Evolutionary conservation across 2,329 filamentous ascomycete genomes (phyloP).

Genomic region (Lachnellula arida): DNA sequence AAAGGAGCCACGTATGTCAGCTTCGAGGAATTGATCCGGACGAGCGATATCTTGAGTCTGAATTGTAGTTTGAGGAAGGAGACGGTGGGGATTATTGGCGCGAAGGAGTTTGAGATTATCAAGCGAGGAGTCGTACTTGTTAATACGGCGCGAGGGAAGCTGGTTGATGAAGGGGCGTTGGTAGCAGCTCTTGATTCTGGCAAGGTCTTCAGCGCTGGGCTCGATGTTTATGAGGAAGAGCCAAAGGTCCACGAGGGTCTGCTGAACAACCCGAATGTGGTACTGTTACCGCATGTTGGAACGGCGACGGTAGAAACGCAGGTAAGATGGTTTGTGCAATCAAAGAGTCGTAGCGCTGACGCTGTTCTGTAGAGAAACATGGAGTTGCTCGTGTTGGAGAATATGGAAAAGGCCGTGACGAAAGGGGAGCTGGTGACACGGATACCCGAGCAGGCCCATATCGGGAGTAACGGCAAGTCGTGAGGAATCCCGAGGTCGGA

Average conservation of each 20-base stretch:
- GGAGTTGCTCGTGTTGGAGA: slow-evolving; percentile 71
- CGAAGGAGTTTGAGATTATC: slow-evolving; percentile 66
- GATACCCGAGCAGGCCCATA: slow-evolving; percentile 58
- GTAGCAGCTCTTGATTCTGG: slow-evolving; percentile 65
- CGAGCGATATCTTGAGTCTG: slow-evolving; percentile 71
- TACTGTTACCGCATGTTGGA: slow-evolving; percentile 79
- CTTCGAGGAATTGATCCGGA: slow-evolving; percentile 65
- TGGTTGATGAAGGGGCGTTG: slow-evolving; percentile 75
- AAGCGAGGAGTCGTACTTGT: slow-evolving; percentile 72
- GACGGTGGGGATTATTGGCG: slow-evolving; percentile 67
- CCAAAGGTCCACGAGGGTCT: slow-evolving; percentile 69
- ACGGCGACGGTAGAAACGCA: slow-evolving; percentile 64
- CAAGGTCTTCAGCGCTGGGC: slow-evolving; percentile 62
- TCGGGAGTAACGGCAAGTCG: background rate
- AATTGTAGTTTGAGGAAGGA: slow-evolving; percentile 66
- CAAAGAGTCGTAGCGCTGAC: slow-evolving; percentile 2
- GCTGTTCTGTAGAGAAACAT: slow-evolving; percentile 46
- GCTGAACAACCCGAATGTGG: slow-evolving; percentile 63
- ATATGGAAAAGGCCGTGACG: slow-evolving; percentile 58
- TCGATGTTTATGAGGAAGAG: slow-evolving; percentile 81
- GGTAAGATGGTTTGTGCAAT: slow-evolving; percentile 13
- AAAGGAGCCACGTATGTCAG: slow-evolving; percentile 57
- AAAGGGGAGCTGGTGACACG: slow-evolving; percentile 58
- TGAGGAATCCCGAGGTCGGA: no score
- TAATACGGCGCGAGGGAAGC: slow-evolving; percentile 74